Evolutionary conservation across 2,329 filamentous ascomycete genomes (phyloP).

Genomic region (Didymosphaeria variabile): DNA sequence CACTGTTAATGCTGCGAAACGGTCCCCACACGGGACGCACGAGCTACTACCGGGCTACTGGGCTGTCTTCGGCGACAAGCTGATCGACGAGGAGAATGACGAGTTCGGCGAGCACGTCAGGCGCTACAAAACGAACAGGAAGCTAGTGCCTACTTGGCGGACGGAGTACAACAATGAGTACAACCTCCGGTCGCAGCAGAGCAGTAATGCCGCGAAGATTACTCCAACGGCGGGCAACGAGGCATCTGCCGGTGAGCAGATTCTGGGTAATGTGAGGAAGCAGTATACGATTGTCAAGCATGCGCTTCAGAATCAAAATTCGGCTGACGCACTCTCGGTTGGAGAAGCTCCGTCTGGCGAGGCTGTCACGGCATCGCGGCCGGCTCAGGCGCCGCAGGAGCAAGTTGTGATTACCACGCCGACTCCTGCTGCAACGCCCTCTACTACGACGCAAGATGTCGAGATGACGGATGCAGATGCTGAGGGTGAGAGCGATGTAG

Average conservation of each 20-base stretch:
- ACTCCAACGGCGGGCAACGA: constrained; percentile 4
- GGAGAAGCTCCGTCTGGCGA: neutral
- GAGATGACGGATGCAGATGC: constrained; percentile 25
- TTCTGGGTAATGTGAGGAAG: constrained; percentile 28
- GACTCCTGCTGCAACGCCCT: constrained; percentile 7
- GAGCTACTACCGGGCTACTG: constrained; percentile 35
- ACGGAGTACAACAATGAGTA: constrained; percentile 31
- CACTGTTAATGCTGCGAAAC: constrained; percentile 33
- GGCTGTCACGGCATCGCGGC: neutral
- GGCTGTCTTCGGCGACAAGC: constrained; percentile 44
- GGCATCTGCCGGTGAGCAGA: constrained; percentile 16
- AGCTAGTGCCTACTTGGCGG: constrained; percentile 33
- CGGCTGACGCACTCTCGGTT: neutral
- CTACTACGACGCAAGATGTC: constrained; percentile 11
- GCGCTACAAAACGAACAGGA: constrained; percentile 30
- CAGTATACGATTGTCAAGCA: constrained; percentile 33
- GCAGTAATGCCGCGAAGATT: neutral
- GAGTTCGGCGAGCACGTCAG: constrained; percentile 44
- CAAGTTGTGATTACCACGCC: neutral
- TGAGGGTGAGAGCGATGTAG: constrained; percentile 25
- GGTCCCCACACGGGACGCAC: constrained; percentile 31
- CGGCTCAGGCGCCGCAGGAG: neutral
- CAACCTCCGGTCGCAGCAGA: constrained; percentile 23
- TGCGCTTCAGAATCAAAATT: constrained; percentile 6
- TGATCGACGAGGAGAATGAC: constrained; percentile 39